Evolutionary conservation across 345 rosid species (phyloP).

Genomic region (Pugionium cornutum): DNA sequence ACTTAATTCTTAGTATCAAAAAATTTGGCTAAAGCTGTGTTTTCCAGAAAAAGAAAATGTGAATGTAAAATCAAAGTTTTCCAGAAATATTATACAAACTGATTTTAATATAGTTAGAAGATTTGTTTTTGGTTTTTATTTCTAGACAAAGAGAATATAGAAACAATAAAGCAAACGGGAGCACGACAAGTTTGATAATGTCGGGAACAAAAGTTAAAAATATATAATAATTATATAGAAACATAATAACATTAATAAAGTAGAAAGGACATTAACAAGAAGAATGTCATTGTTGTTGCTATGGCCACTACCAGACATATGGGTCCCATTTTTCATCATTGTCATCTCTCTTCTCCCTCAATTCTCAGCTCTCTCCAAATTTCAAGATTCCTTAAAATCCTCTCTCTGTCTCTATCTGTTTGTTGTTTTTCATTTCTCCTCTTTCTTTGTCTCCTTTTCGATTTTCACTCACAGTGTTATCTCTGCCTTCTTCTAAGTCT

Average conservation of each 20-base stretch:
- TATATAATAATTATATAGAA: background rate
- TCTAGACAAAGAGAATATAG: background rate
- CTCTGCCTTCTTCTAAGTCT: background rate
- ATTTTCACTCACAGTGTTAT: conserved; percentile 28
- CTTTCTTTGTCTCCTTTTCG: conserved; percentile 29
- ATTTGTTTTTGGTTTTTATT: background rate
- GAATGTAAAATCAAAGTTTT: conserved; percentile 15
- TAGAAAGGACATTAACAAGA: conserved; percentile 8
- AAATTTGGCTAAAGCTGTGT: too few species aligned
- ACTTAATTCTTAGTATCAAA: too few species aligned
- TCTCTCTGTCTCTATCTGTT: conserved; percentile 40
- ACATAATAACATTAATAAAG: background rate
- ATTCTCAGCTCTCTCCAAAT: conserved; percentile 28
- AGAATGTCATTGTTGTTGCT: conserved; percentile 47
- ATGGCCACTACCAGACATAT: conserved; percentile 77
- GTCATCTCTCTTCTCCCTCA: conserved; percentile 26
- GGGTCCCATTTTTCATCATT: conserved; percentile 75
- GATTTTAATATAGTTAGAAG: background rate
- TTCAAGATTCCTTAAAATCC: conserved; percentile 40
- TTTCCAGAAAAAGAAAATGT: conserved; percentile 1
- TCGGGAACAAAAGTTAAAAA: conserved; percentile 34
- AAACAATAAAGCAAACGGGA: conserved; percentile 31
- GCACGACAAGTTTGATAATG: conserved; percentile 45
- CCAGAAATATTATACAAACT: conserved; percentile 25
- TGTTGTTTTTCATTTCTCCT: conserved; percentile 30